Percentiles rank a stretch among this genome's conserved stretches.
Evolutionary conservation across 176 grass and related monocot genomes (phyloP).

Genomic region (Triticum dicoccoides): DNA sequence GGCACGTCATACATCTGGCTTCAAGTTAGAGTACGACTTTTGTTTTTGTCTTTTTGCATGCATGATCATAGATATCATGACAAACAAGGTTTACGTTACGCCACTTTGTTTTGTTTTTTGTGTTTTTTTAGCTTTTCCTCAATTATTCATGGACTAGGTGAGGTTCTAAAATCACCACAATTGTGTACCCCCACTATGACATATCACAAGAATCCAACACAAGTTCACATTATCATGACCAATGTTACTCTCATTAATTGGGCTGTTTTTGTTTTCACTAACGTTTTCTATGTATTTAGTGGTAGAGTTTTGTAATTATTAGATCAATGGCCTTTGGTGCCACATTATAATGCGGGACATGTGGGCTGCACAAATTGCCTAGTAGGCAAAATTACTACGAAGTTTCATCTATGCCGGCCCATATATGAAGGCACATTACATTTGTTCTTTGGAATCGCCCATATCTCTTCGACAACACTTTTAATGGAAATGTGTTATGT

Average conservation of each 20-base stretch:
- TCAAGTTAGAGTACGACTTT: not conserved
- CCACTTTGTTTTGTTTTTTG: no score
- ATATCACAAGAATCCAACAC: not conserved
- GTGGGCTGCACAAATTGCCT: not conserved
- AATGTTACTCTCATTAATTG: not conserved
- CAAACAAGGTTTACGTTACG: not conserved
- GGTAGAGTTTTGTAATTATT: not conserved
- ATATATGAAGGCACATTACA: not conserved
- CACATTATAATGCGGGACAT: fast-evolving
- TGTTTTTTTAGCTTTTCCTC: not conserved
- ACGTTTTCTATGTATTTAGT: not conserved
- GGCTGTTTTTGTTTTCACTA: not conserved
- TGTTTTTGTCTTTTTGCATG: not conserved
- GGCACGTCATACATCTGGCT: not conserved
- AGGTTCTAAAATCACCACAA: not conserved
- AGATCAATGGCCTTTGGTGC: no score
- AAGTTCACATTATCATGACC: not conserved
- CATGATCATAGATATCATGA: not conserved
- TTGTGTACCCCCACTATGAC: not conserved
- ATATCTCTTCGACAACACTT: fast-evolving
- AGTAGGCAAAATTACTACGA: fast-evolving
- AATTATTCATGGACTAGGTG: not conserved
- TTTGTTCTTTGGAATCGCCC: not conserved
- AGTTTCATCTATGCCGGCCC: not conserved
- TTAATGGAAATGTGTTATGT: not conserved